phyloP scores from a whole-genome alignment of 2,329 filamentous ascomycete species.

The Orbilia oligospora region DNA sequence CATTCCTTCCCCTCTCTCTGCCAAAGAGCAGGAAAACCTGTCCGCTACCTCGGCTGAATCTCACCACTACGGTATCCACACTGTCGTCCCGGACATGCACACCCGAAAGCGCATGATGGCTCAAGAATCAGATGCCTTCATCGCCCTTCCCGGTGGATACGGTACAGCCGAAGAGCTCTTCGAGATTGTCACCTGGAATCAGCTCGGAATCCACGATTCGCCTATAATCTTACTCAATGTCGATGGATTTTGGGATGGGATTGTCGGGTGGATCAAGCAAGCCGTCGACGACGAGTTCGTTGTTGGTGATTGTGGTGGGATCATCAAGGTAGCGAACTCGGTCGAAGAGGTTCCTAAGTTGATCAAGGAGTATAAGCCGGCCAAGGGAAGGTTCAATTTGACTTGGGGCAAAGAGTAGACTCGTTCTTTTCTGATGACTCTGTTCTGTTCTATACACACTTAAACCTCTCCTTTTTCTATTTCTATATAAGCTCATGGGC shows the following conservation, averaged over 20 bases:
- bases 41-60: constrained; percentile 74
- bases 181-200: constrained; percentile 93
- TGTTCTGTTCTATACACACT: not conserved
- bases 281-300: constrained; percentile 85
- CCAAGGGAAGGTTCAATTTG: constrained; percentile 81
- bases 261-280: constrained; percentile 84
- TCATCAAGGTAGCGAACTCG: constrained; percentile 81
- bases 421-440: not conserved
- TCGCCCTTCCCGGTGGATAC: constrained; percentile 89
- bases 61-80: constrained; percentile 81
- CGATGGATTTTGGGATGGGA: constrained; percentile 90
- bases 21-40: constrained; percentile 78
- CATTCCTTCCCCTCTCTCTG: constrained; percentile 87
- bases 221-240: constrained; percentile 88
- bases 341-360: constrained; percentile 80
- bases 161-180: constrained; percentile 97
- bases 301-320: constrained; percentile 77
- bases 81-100: constrained; percentile 95
- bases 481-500: not conserved
- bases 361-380: constrained; percentile 81
- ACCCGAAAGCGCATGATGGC: constrained; percentile 96
- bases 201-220: constrained; percentile 88
- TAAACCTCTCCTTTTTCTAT: not conserved
- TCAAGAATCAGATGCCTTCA: constrained; percentile 85
- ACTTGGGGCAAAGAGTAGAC: constrained; percentile 80